These are phyloP conservation scores for Boletus tomentosulus DNA, from an alignment of 768 basidiomycete genomes.

Conservation along the genomic window DNA sequence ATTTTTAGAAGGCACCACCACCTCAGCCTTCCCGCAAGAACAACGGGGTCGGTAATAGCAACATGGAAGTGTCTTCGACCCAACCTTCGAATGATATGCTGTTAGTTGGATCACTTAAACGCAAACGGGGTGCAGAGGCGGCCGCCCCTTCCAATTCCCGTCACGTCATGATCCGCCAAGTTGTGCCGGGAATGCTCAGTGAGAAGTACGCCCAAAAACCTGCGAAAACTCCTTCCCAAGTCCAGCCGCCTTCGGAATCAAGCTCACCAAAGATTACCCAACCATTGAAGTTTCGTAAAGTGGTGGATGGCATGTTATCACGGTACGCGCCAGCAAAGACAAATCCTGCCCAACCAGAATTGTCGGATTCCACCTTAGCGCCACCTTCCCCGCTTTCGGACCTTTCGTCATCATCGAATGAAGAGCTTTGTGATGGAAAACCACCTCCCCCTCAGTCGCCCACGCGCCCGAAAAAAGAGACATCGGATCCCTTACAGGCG, in stretches of 20 bases:
- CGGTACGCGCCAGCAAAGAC: conserved; percentile 22
- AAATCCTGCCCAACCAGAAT: conserved; percentile 7
- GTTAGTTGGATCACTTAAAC: conserved; percentile 26
- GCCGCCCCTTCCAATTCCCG: conserved; percentile 17
- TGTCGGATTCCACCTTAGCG: neutral
- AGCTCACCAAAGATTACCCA: conserved; percentile 23
- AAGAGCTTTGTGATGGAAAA: conserved; percentile 11
- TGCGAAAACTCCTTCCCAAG: conserved; percentile 11
- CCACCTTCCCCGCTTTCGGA: conserved; percentile 22
- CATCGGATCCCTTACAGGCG: neutral
- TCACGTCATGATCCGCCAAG: conserved; percentile 34
- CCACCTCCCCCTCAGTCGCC: neutral
- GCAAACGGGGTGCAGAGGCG: conserved; percentile 24
- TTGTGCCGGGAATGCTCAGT: conserved; percentile 33
- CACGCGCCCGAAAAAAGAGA: neutral
- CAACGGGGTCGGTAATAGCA: conserved; percentile 3
- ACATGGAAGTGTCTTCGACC: conserved; percentile 6
- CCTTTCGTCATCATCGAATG: conserved; percentile 19
- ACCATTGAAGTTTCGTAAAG: conserved; percentile 38
- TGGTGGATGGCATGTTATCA: conserved; percentile 35
- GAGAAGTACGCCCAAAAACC: conserved; percentile 27
- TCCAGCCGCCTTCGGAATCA: conserved; percentile 7
- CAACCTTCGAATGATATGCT: conserved; percentile 7
- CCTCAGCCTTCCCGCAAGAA: conserved; percentile 12
- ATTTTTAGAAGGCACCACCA: conserved; percentile 7